Evolutionary conservation across 2,329 filamentous ascomycete species (phyloP), one percentile per base, ranked within the genome.

Genomic region (Sporothrix humicola): DNA sequence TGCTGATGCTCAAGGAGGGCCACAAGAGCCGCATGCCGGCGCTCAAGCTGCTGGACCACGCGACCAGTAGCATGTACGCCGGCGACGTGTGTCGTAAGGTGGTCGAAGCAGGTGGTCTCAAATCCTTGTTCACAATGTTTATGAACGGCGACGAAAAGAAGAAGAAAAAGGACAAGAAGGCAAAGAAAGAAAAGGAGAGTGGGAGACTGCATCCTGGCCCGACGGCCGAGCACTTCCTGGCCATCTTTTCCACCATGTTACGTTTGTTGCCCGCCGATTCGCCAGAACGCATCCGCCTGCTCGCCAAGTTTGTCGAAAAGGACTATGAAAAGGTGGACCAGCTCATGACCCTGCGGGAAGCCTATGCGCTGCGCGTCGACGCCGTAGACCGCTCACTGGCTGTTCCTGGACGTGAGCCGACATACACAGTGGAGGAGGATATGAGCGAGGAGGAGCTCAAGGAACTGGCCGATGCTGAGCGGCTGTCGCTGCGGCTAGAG

Each of bases 251-350:
- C 0, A 93, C 92, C 0, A 87, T 99, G 80, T 85, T 99, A 0
- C 91, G 94, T 31, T 86, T 91, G 3, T 82, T 99, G 0, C 94
- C 95, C 0, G 92, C 90, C 17, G 89, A 93, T 46, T 94, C 93
- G 1, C 86, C 93, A 0, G 87, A 91, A 46, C 89, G 96, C 6
- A 97, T 98, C 77, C 89, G 96, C 3, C 88, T 92, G 0, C 87
- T 98, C 3, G 95, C 95, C 66, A 99, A 99, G 79, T 98, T 98
- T 78, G 92, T 97, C 20, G 96, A 99, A 81, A 97, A 94, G 80
- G 91, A 97, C 76, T 97, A 97, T 80, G 93, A 91, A 77, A 98
- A 98, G 85, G 89, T 94, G 52, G 83, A 80, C 6, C 93, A 91
- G 79, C 85, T 98, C 4, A 81, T 97, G 50, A 85, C 87, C 74